Conservation (phyloP, 2,329 filamentous ascomycete species). For the Penicillium hesseltinei region DNA sequence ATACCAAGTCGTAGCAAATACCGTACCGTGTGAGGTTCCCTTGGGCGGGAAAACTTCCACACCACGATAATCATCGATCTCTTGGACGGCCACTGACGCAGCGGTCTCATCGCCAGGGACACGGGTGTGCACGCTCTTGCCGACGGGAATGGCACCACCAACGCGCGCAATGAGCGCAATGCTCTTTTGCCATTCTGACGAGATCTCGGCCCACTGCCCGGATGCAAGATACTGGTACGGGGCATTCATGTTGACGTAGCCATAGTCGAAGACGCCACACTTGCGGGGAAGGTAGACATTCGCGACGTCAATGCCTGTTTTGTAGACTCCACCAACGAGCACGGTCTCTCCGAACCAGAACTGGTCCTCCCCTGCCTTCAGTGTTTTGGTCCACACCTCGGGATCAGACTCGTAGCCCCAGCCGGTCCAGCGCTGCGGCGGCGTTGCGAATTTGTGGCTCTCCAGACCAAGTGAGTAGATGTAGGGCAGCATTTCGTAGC, state of each 20-base stretch:
- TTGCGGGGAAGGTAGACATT: slow-evolving; percentile 62
- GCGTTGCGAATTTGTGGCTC: slow-evolving; percentile 60
- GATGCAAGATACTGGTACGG: slow-evolving; percentile 58
- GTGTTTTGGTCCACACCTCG: slow-evolving; percentile 61
- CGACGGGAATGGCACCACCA: slow-evolving; percentile 55
- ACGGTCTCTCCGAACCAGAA: slow-evolving; percentile 70
- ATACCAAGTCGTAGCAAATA: slow-evolving; percentile 49
- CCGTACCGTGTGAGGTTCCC: slow-evolving; percentile 39
- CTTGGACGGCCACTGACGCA: slow-evolving; percentile 40
- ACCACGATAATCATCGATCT: slow-evolving; percentile 55
- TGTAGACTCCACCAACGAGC: slow-evolving; percentile 66
- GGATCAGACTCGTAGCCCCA: slow-evolving; percentile 69
- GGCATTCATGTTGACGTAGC: slow-evolving; percentile 62
- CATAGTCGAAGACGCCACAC: slow-evolving; percentile 47
- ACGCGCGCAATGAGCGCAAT: slow-evolving; percentile 58
- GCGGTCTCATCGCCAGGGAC: slow-evolving; percentile 52
- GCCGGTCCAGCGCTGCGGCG: slow-evolving; percentile 69
- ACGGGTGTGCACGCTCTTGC: slow-evolving; percentile 52
- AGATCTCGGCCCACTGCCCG: slow-evolving; percentile 54
- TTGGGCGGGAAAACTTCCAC: slow-evolving; percentile 58
- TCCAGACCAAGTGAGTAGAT: slow-evolving; percentile 65
- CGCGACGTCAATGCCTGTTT: slow-evolving; percentile 54
- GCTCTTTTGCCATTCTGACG: slow-evolving; percentile 52
- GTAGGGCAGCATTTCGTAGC: slow-evolving; percentile 71
- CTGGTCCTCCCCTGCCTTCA: slow-evolving; percentile 66